Percentiles rank a stretch among this genome's conserved stretches.
These are phyloP conservation scores for Isoetes taiwanensis DNA, from an alignment of 75 land plant species.

Conservation along the genomic window DNA sequence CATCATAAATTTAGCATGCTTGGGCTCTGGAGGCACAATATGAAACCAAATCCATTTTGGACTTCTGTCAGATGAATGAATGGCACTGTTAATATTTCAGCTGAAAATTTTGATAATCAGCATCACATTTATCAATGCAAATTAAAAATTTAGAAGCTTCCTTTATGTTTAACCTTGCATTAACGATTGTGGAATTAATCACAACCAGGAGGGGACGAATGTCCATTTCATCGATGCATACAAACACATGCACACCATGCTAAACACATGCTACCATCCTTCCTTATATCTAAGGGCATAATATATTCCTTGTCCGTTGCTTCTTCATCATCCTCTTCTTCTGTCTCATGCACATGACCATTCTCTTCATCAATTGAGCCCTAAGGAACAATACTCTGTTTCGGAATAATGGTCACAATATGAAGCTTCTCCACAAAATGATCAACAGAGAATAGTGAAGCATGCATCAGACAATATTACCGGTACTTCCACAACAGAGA, in stretches of 20 bases:
- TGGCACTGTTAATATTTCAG: not conserved
- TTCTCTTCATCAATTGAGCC: too few species aligned
- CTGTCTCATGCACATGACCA: not conserved
- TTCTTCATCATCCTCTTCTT: conserved; percentile 12
- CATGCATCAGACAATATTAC: too few species aligned
- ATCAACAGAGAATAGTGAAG: too few species aligned
- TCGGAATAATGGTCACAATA: too few species aligned
- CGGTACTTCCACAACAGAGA: too few species aligned
- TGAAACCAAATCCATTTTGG: conserved; percentile 17
- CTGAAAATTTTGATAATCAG: not conserved
- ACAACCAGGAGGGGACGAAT: conserved; percentile 40
- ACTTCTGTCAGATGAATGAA: conserved; percentile 12
- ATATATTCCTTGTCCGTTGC: not conserved
- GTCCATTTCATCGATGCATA: conserved; percentile 43
- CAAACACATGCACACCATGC: conserved; percentile 28
- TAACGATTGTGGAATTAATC: conserved; percentile 39
- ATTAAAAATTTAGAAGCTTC: not conserved
- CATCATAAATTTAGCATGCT: conserved; percentile 1
- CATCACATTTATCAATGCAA: too few species aligned
- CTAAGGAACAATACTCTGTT: too few species aligned
- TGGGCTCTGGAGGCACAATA: conserved; percentile 8
- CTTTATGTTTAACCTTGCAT: conserved; percentile 24
- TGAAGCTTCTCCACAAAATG: too few species aligned
- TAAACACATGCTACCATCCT: not conserved
- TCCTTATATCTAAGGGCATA: not conserved